These are phyloP conservation scores for Chrysoporthe deuterocubensis DNA, from an alignment of 2,329 filamentous ascomycete genomes.

Conservation along the genomic window DNA sequence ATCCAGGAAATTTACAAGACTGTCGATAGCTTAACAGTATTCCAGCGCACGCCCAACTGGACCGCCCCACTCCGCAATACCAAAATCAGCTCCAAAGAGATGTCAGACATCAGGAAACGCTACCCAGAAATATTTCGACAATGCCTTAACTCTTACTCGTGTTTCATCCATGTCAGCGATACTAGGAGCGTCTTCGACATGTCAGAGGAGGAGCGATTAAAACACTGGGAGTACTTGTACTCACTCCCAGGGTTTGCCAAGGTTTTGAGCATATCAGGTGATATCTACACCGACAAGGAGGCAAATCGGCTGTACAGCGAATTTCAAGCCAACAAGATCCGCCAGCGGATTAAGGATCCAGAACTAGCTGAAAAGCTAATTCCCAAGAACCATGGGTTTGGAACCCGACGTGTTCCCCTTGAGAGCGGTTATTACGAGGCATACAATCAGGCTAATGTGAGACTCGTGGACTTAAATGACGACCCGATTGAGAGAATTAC, in stretches of 20 bases:
- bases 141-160: constrained; percentile 53
- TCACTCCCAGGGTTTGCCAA: constrained; percentile 44
- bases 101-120: constrained; percentile 40
- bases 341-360: constrained; percentile 43
- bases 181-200: constrained; percentile 48
- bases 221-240: constrained; percentile 44
- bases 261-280: constrained; percentile 45
- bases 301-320: constrained; percentile 46
- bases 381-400: constrained; percentile 46
- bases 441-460: constrained; percentile 40
- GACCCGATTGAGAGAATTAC: constrained; percentile 33
- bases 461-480: constrained; percentile 37
- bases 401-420: constrained; percentile 32
- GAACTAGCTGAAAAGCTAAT: constrained; percentile 43
- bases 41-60: constrained; percentile 59
- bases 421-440: constrained; percentile 39
- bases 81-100: constrained; percentile 47
- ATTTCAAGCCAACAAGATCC: constrained; percentile 35
- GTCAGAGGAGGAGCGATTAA: constrained; percentile 42
- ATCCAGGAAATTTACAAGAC: not conserved
- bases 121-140: constrained; percentile 46
- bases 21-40: constrained; percentile 47
- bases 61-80: constrained; percentile 56
- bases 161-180: constrained; percentile 40
- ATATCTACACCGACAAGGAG: constrained; percentile 42